phyloP scores from a whole-genome alignment of 768 basidiomycete genomes.

The Trichaptum fuscoviolaceum region DNA sequence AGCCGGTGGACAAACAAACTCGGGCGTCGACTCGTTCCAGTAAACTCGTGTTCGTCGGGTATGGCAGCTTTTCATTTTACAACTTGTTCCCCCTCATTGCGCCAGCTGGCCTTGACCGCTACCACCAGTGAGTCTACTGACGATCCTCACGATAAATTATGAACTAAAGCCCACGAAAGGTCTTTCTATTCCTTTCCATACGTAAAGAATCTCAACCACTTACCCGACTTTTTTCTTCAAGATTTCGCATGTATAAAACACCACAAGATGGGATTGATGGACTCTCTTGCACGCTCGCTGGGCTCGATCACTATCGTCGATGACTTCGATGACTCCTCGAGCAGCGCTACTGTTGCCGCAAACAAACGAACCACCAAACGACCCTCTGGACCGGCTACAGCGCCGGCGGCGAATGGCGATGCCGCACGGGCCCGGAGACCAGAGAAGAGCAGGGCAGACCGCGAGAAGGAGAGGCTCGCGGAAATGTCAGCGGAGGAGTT shows the following conservation, averaged over 20 bases:
- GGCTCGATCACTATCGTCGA: not conserved
- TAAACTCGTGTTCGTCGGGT: not conserved
- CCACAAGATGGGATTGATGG: slow-evolving; percentile 1
- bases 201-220: not conserved
- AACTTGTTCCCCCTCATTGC: not conserved
- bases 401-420: not conserved
- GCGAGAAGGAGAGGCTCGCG: not conserved
- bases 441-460: not conserved
- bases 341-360: not conserved
- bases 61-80: not conserved
- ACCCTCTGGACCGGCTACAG: not conserved
- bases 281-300: not conserved
- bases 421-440: not conserved
- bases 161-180: slow-evolving; percentile 1
- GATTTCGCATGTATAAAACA: not conserved
- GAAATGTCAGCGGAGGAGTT: not conserved
- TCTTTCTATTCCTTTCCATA: not conserved
- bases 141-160: not conserved
- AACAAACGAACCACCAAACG: not conserved
- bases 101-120: not conserved
- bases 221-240: not conserved
- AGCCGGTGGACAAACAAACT: not conserved
- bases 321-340: not conserved
- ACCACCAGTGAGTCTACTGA: not conserved
- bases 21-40: slow-evolving; percentile 1